Evolutionary conservation across 441 rosid genomes (phyloP), one percentile per base, ranked within the genome.

Genomic region (Erodium moschatum): DNA sequence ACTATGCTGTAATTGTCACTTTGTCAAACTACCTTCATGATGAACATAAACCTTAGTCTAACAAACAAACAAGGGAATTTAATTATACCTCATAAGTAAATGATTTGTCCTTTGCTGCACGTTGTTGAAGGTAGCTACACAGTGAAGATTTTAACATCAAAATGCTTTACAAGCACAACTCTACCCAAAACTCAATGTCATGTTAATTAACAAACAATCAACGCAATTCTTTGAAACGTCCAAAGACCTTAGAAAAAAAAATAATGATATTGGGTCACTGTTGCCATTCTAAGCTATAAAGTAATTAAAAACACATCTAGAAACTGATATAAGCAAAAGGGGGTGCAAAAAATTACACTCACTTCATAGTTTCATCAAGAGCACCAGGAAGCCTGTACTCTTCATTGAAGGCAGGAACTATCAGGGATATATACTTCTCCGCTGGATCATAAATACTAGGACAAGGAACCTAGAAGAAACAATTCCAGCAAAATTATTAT

Each of bases 361-460:
- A 93, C 97, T 81, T 86, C 84, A 93, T 82, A 20, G 95, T 85
- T 84, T 93, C 98, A 72, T 83, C 88, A 64, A 93, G 92, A 58
- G 96, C 91, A 44, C 81, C 85, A 69, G 97, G 97, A 78, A 93
- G 98, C 72, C 98, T 87, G 65, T 81, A 83, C 79, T 91, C 97
- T 77, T 93, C 98, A 58, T 93, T 93, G 72, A 67, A 91, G 4
- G 98, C 98, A 15, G 98, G 98, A 76, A 93, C 81, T 62, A 93
- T 84, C 70, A 93, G 73, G 3, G 98, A 89, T 46, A 93, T 42
- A 80, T 93, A 89, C 86, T 89, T 91, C 70, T 82, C 86, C 0
- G 96, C 87, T 18, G 97, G 96, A 74, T 93, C 89, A 10, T 72
- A 70, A 64, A 89, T 69, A 77, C 73, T 65, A 62, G 96, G 88